Percentiles rank a stretch among this genome's conserved stretches.
Conservation (phyloP, 148 eudicot species). For the Dysphania ambrosioides region DNA sequence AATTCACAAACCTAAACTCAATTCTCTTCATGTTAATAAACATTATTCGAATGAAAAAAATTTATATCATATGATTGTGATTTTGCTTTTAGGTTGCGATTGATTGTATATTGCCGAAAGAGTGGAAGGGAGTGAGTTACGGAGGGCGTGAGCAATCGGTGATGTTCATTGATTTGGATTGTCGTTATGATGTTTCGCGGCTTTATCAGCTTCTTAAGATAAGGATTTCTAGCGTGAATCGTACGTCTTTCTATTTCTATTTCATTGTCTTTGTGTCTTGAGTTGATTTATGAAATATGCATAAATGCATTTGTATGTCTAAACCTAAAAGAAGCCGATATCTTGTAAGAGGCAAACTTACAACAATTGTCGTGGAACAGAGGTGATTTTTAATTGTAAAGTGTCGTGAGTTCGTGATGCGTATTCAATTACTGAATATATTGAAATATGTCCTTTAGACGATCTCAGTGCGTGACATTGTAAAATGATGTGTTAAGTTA, state of each 20-base stretch:
- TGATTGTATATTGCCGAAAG: conserved; percentile 73
- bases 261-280: background rate
- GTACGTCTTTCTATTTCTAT: conserved; percentile 22
- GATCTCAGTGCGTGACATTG: background rate
- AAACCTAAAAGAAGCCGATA: background rate
- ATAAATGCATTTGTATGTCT: background rate
- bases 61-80: background rate
- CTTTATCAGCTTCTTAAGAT: conserved; percentile 48
- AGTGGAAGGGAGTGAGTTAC: conserved; percentile 69
- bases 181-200: conserved; percentile 75
- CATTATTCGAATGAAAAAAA: too few relatives aligned
- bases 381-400: background rate
- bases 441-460: too few relatives aligned
- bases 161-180: conserved; percentile 80
- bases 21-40: too few relatives aligned
- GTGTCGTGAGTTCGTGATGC: too few relatives aligned
- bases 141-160: conserved; percentile 70
- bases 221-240: conserved; percentile 34
- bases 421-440: too few relatives aligned
- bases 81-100: conserved; percentile 50
- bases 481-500: background rate
- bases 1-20: background rate
- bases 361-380: background rate
- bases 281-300: background rate
- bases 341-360: background rate